Evolutionary conservation across 352 stramenopile genomes (phyloP).

Genomic region (Phytopythium helicoides): DNA sequence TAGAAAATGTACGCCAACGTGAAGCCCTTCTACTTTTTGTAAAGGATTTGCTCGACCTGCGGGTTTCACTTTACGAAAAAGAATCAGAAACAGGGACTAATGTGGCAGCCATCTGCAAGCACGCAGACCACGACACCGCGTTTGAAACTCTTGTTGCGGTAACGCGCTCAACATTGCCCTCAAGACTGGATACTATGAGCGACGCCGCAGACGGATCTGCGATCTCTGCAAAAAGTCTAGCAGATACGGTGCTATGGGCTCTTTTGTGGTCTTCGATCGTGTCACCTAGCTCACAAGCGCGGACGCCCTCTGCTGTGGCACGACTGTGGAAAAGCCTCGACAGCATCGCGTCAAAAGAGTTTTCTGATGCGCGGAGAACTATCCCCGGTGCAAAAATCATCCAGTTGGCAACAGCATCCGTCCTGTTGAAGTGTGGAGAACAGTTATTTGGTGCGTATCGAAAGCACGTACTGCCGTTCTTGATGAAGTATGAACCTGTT

Average conservation of each 20-base stretch:
- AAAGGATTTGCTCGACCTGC: slow-evolving; percentile 22
- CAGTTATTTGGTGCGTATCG: slow-evolving; percentile 13
- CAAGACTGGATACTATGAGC: too few species aligned
- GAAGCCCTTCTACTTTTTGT: slow-evolving; percentile 30
- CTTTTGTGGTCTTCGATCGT: neutral
- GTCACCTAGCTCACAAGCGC: neutral
- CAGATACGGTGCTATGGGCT: neutral
- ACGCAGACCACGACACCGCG: too few species aligned
- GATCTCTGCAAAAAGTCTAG: too few species aligned
- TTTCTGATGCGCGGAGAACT: neutral
- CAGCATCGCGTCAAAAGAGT: slow-evolving; percentile 6
- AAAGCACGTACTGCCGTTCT: slow-evolving; percentile 16
- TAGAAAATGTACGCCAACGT: slow-evolving; percentile 8
- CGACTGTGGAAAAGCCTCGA: neutral
- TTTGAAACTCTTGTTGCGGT: too few species aligned
- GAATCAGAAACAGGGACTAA: too few species aligned
- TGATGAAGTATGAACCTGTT: slow-evolving; percentile 20
- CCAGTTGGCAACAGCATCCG: slow-evolving; percentile 20
- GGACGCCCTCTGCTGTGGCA: neutral
- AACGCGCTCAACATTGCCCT: slow-evolving; percentile 1
- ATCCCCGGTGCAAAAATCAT: slow-evolving; percentile 21
- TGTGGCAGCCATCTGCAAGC: too few species aligned
- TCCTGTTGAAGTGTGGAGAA: slow-evolving; percentile 26
- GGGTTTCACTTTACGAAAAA: too few species aligned
- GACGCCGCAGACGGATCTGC: too few species aligned